Percentiles rank a stretch among this genome's conserved stretches.
Evolutionary conservation across 1,284 basidiomycete species (phyloP).

Genomic region (Exobasidium rhododendri): DNA sequence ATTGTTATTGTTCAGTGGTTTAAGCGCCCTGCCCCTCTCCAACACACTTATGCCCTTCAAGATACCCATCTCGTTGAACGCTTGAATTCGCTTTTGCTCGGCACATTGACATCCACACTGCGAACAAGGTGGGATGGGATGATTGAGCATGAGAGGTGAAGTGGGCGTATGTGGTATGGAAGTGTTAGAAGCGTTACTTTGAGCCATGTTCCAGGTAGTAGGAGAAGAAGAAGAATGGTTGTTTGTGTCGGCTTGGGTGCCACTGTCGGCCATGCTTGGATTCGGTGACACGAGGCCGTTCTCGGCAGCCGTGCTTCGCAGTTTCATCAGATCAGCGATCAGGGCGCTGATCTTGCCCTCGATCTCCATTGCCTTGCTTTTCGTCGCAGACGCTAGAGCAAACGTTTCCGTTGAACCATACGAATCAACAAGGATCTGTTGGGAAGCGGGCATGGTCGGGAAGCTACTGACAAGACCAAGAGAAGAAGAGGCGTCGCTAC

Average conservation of each 20-base stretch:
- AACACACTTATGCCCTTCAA: conserved; percentile 15
- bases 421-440: background rate
- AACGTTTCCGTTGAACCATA: background rate
- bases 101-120: conserved; percentile 15
- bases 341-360: conserved; percentile 5
- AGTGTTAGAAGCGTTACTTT: background rate
- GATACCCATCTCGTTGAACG: conserved; percentile 13
- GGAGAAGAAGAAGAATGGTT: background rate
- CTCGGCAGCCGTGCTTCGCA: background rate
- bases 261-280: background rate
- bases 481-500: conserved; percentile 12
- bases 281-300: background rate
- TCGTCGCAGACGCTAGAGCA: background rate
- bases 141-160: background rate
- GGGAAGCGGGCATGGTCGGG: conserved; percentile 6
- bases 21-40: conserved; percentile 7
- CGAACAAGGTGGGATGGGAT: conserved; percentile 6
- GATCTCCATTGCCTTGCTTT: conserved; percentile 8
- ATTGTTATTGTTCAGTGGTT: background rate
- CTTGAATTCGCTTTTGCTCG: conserved; percentile 12
- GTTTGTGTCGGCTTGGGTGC: background rate
- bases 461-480: conserved; percentile 10
- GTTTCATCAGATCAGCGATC: conserved; percentile 8
- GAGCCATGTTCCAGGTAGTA: background rate
- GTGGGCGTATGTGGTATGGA: background rate